Percentiles rank a stretch among this genome's conserved stretches.
Conservation (phyloP, 108 stramenopile species). For the Skeletonema tropicum region DNA sequence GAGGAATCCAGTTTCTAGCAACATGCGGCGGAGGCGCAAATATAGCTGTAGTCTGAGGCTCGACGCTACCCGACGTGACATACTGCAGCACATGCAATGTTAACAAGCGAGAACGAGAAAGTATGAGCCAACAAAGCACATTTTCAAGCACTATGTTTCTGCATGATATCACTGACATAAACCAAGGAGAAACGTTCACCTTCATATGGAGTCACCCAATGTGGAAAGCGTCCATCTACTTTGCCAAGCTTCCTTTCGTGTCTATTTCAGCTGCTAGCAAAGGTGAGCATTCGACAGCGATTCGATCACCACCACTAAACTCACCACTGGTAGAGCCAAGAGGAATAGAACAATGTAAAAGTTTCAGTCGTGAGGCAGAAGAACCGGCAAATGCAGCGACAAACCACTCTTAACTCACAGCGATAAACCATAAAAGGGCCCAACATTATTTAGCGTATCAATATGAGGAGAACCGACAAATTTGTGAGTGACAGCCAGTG, state of each 20-base stretch:
- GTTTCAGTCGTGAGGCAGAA: background rate
- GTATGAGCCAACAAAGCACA: background rate
- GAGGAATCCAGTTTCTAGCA: constrained; percentile 14
- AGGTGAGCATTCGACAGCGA: constrained; percentile 62
- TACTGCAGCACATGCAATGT: constrained; percentile 9
- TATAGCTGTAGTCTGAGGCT: constrained; percentile 35
- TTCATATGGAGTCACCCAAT: constrained; percentile 71
- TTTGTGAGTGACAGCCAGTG: constrained; percentile 66
- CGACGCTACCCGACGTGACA: constrained; percentile 24
- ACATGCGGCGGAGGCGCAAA: constrained; percentile 15
- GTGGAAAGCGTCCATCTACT: constrained; percentile 75
- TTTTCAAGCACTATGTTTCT: too few relatives aligned
- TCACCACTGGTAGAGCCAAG: constrained; percentile 25
- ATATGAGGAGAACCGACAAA: constrained; percentile 75
- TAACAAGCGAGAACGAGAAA: background rate
- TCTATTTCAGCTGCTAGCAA: constrained; percentile 55
- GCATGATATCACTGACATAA: constrained; percentile 28
- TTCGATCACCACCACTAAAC: constrained; percentile 45
- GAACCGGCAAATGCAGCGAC: background rate
- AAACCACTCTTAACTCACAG: constrained; percentile 36
- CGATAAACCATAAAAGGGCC: constrained; percentile 72
- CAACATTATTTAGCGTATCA: constrained; percentile 67
- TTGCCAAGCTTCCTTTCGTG: constrained; percentile 58
- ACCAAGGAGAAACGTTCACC: constrained; percentile 62
- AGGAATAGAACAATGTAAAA: background rate